These are phyloP conservation scores for Neurospora discreta DNA, from an alignment of 495 filamentous ascomycete genomes.

Conservation along the genomic window DNA sequence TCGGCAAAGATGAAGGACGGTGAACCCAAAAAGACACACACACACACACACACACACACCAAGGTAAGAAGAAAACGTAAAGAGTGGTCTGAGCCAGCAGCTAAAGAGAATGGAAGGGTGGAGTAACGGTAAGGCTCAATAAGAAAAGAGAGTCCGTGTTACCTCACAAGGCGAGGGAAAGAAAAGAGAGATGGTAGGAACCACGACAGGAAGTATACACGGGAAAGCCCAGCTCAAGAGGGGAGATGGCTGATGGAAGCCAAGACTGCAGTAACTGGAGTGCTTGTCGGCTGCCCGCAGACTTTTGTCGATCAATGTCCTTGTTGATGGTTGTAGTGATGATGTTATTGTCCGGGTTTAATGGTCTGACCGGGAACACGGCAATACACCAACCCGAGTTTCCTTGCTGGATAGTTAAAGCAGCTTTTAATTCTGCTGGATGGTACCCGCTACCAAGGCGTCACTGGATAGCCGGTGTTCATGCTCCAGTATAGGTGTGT, in stretches of 20 bases:
- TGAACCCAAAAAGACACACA: constrained; percentile 1
- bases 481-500: constrained; percentile 25
- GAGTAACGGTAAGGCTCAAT: not conserved
- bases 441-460: not conserved
- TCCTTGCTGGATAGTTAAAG: constrained; percentile 1
- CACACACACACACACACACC: constrained; percentile 3
- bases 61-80: constrained; percentile 26
- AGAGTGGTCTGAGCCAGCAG: constrained; percentile 52
- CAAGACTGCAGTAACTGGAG: not conserved
- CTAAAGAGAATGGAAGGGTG: constrained; percentile 27
- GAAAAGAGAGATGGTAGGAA: constrained; percentile 8
- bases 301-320: not conserved
- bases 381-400: not conserved
- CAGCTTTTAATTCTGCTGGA: not conserved
- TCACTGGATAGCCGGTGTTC: constrained; percentile 18
- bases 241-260: not conserved
- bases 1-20: not conserved
- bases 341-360: not conserved
- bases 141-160: constrained; percentile 10
- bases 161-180: constrained; percentile 20
- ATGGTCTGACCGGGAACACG: not conserved
- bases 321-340: not conserved
- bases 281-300: not conserved
- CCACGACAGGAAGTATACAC: constrained; percentile 21
- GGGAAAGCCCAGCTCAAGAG: constrained; percentile 17